Evolutionary conservation across 1,284 basidiomycete genomes (phyloP), one percentile per base, ranked within the genome.

Genomic region (Tilletia setariae): DNA sequence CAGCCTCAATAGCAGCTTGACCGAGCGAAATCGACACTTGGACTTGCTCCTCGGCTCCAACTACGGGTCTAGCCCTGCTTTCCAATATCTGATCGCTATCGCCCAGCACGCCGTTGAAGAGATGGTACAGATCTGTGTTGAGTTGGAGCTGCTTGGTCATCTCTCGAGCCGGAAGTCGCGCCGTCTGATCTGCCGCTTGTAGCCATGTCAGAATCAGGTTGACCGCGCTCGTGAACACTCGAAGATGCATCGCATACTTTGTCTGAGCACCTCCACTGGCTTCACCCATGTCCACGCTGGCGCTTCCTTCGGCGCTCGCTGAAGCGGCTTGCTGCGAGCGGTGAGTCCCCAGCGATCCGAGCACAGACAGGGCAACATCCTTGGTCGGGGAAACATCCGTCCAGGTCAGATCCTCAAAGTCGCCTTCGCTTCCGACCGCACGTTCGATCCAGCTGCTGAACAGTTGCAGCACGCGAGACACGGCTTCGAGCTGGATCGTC

Each of bases 391-490:
- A 32, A 16, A 61, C 56, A 16, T 61, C 56, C 8, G 56, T 32
- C 56, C 56, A 61, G 2, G 32, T 40, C 28, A 61, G 19, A 16
- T 61, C 32, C 9, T 32, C 32, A 35, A 61, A 61, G 28, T 61
- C 56, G 28, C 56, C 56, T 6, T 35, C 56, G 30, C 30, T 32
- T n/a, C 56, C 35, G 28, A 21, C 56, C 15, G 56, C 56, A 35
- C 32, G 30, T 16, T 25, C 56, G 56, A 61, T 61, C 56, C 56
- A 61, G 56, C 28, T 61, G 28, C 30, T n/a, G 56, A 35, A 61
- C 28, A 61, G 56, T 21, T 32, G 30, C 6, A 61, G 2, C 28
- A 61, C 23, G 8, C 56, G 56, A 25, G 56, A 61, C 7, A 30
- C 56, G n/a, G 28, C 28, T 16, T 30, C 28, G 28, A 61, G 9